phyloP scores from a whole-genome alignment of 208 protist species.

The Leishmania guyanensis region DNA sequence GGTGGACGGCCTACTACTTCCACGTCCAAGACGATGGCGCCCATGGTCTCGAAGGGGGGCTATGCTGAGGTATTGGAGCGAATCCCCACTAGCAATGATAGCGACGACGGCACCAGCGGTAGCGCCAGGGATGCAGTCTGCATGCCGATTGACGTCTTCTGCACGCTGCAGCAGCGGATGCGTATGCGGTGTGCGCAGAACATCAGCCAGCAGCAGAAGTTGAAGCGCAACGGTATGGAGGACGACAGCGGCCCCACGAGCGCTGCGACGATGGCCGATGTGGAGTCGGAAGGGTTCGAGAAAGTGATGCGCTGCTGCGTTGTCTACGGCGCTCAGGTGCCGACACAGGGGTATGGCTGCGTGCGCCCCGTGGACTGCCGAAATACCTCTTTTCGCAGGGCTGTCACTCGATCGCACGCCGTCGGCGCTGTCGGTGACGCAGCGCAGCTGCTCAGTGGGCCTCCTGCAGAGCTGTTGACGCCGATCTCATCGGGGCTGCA shows the following conservation, averaged over 20 bases:
- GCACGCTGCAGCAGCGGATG: constrained; percentile 20
- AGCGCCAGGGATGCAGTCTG: constrained; percentile 6
- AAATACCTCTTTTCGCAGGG: neutral
- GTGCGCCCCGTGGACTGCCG: constrained; percentile 12
- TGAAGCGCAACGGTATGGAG: neutral
- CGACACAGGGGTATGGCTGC: constrained; percentile 6
- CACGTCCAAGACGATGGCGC: neutral
- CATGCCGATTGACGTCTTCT: constrained; percentile 31
- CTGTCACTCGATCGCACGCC: neutral
- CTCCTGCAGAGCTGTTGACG: neutral
- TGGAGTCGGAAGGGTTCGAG: constrained; percentile 6
- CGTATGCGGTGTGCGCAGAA: constrained; percentile 8
- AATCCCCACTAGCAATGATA: neutral
- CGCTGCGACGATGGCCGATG: neutral
- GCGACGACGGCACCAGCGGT: neutral
- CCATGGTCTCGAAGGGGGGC: neutral
- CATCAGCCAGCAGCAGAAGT: constrained; percentile 6
- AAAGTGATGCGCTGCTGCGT: constrained; percentile 21
- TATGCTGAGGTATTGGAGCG: neutral
- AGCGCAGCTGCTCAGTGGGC: neutral
- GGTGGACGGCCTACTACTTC: neutral
- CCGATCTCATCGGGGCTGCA: neutral
- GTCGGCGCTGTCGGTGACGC: neutral
- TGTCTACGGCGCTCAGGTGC: constrained; percentile 27
- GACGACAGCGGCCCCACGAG: neutral